Evolutionary conservation across 2,329 filamentous ascomycete species (phyloP).

Genomic region (Colletotrichum agaves): DNA sequence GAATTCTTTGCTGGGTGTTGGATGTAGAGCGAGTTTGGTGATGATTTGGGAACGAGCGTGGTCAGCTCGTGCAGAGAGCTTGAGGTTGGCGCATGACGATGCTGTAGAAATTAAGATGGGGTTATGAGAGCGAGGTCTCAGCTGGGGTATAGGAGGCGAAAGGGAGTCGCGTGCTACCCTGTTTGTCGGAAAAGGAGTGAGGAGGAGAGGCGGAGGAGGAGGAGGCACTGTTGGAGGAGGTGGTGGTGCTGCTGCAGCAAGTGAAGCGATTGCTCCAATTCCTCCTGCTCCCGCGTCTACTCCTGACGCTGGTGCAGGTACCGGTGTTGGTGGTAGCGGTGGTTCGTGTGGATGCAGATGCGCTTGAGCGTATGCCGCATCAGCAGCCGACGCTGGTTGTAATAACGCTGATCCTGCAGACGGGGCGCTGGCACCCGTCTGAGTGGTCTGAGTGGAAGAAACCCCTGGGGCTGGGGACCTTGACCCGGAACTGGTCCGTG

Average conservation of each 20-base stretch:
- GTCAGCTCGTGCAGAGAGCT: constrained; percentile 36
- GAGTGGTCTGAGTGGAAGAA: constrained; percentile 29
- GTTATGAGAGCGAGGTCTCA: constrained; percentile 37
- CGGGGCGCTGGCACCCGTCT: constrained; percentile 24
- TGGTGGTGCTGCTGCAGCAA: not conserved
- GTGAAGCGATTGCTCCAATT: not conserved
- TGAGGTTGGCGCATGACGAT: constrained; percentile 37
- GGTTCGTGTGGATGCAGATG: not conserved
- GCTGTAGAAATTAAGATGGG: constrained; percentile 29
- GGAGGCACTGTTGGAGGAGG: constrained; percentile 1
- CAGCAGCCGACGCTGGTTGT: constrained; percentile 33
- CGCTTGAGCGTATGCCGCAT: constrained; percentile 19
- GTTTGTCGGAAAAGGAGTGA: not conserved
- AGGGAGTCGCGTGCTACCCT: constrained; percentile 19
- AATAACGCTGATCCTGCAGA: constrained; percentile 37
- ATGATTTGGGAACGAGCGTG: constrained; percentile 33
- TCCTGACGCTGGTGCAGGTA: not conserved
- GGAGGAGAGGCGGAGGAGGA: constrained; percentile 1
- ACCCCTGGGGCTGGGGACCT: constrained; percentile 33
- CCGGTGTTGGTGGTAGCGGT: not conserved
- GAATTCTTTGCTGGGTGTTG: constrained; percentile 6
- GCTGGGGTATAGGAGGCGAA: constrained; percentile 26
- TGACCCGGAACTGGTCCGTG: constrained; percentile 31
- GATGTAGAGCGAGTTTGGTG: constrained; percentile 33
- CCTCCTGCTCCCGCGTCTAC: not conserved